Conservation (phyloP, 2,329 filamentous ascomycete species). For the Claviceps capensis region DNA sequence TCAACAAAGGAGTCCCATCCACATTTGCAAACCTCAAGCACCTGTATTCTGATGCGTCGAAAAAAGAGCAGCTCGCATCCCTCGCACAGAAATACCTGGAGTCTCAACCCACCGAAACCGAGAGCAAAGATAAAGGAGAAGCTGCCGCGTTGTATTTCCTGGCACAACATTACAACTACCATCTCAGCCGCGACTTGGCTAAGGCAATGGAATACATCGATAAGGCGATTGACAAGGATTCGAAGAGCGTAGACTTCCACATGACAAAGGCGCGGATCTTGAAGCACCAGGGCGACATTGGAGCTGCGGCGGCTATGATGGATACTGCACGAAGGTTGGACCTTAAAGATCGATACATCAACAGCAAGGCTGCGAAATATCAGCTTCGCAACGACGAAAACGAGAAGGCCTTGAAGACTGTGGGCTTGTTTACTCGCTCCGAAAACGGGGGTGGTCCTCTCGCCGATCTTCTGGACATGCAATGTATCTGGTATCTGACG, state of each 20-base stretch:
- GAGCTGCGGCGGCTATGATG: conserved; percentile 77
- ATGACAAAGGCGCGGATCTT: conserved; percentile 92
- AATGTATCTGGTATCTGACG: conserved; percentile 92
- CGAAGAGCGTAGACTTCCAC: conserved; percentile 76
- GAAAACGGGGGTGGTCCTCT: conserved; percentile 80
- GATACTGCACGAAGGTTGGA: conserved; percentile 76
- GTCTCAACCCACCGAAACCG: conserved; percentile 36
- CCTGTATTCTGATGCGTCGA: conserved; percentile 64
- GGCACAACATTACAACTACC: conserved; percentile 93
- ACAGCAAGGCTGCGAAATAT: conserved; percentile 96
- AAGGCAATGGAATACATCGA: conserved; percentile 77
- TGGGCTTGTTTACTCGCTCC: conserved; percentile 87
- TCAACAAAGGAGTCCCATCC: conserved; percentile 86
- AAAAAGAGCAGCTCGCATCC: conserved; percentile 62
- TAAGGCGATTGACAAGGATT: conserved; percentile 65
- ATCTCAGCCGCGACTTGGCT: conserved; percentile 66
- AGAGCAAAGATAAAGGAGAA: conserved; percentile 45
- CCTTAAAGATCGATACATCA: conserved; percentile 88
- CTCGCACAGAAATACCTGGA: conserved; percentile 68
- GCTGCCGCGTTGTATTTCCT: conserved; percentile 83
- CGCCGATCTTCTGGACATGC: conserved; percentile 91
- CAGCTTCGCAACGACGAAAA: conserved; percentile 87
- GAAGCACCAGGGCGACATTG: conserved; percentile 73
- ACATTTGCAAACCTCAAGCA: conserved; percentile 96
- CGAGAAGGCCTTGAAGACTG: conserved; percentile 71